Conservation (phyloP, 768 basidiomycete species). For the Pluteus cervinus region DNA sequence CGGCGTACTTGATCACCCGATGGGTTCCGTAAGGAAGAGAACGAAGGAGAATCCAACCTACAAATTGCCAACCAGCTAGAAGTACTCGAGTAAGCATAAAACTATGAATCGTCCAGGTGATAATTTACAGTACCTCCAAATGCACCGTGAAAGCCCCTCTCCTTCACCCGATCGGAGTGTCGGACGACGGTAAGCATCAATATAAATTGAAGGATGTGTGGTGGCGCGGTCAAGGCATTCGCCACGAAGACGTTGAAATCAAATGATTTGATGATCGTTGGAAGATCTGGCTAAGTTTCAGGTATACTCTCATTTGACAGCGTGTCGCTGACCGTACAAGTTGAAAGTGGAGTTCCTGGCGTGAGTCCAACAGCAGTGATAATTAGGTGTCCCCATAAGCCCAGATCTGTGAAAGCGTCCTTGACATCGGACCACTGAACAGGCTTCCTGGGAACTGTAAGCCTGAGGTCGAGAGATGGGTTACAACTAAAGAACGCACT, state of each 20-base stretch:
- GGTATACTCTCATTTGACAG: background rate
- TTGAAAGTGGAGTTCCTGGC: conserved; percentile 28
- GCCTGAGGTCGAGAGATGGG: background rate
- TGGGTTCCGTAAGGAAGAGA: conserved; percentile 20
- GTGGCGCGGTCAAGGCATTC: conserved; percentile 32
- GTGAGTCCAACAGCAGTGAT: conserved; percentile 30
- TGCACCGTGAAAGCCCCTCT: conserved; percentile 29
- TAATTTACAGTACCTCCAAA: conserved; percentile 22
- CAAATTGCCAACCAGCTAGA: conserved; percentile 29
- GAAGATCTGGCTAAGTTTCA: conserved; percentile 21
- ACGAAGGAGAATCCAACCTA: conserved; percentile 31
- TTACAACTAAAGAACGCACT: conserved; percentile 17
- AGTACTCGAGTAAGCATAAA: background rate
- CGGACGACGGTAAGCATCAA: conserved; percentile 24
- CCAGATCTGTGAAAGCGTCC: conserved; percentile 29
- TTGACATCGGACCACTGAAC: conserved; percentile 29
- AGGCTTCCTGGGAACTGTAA: conserved; percentile 17
- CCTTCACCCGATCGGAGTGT: conserved; percentile 26
- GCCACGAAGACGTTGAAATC: conserved; percentile 29
- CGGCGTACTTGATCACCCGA: conserved; percentile 26
- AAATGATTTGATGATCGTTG: conserved; percentile 32
- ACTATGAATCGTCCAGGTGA: background rate
- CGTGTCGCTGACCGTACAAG: conserved; percentile 23
- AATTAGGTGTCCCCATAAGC: conserved; percentile 29
- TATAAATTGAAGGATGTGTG: conserved; percentile 28